Conservation (phyloP, 306 rosid genomes). For the Parietaria judaica region DNA sequence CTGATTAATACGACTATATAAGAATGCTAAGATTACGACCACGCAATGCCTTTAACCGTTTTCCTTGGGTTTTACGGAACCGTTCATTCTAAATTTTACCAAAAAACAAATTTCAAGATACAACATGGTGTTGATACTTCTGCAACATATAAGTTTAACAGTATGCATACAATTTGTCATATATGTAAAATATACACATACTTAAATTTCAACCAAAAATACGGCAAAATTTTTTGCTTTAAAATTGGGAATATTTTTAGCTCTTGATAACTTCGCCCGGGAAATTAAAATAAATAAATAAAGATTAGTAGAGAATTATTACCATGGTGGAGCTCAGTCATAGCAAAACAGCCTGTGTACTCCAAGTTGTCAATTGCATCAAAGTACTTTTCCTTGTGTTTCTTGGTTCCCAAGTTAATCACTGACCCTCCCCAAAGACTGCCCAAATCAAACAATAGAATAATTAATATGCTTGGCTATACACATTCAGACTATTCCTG, state of each 20-base stretch:
- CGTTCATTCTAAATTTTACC: too few species aligned
- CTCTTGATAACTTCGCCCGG: background rate
- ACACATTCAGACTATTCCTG: background rate
- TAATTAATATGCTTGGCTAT: background rate
- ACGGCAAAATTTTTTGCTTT: too few species aligned
- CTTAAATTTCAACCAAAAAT: too few species aligned
- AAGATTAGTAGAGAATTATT: conserved; percentile 4
- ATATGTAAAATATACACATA: too few species aligned
- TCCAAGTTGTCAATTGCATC: conserved; percentile 85
- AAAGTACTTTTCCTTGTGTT: conserved; percentile 77
- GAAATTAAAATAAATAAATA: background rate
- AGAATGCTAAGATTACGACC: too few species aligned
- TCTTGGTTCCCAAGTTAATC: conserved; percentile 82
- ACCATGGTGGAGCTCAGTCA: conserved; percentile 98
- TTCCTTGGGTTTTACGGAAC: too few species aligned
- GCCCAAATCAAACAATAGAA: conserved; percentile 3
- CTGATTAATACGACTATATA: too few species aligned
- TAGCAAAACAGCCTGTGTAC: conserved; percentile 87
- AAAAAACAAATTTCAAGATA: too few species aligned
- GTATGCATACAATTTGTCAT: too few species aligned
- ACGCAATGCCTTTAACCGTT: too few species aligned
- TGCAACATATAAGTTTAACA: too few species aligned
- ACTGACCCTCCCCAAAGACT: conserved; percentile 98
- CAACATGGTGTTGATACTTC: too few species aligned
- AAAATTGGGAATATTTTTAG: background rate